Percentiles rank a stretch among this genome's conserved stretches.
Evolutionary conservation across 2,329 filamentous ascomycete species (phyloP).

Genomic region (Hymenoscyphus albidus): DNA sequence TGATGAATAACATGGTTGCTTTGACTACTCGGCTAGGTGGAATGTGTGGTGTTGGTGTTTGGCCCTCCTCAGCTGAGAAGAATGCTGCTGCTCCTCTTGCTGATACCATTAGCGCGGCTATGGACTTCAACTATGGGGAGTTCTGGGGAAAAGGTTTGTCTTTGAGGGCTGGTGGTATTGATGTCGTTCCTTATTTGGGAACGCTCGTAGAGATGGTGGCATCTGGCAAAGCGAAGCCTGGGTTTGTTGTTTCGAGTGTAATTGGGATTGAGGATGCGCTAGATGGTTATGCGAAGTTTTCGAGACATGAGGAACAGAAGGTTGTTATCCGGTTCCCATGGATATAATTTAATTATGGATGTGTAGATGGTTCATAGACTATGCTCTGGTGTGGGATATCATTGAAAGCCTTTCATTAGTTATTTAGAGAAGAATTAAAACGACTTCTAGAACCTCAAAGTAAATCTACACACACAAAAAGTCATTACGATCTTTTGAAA

Average conservation of each 20-base stretch:
- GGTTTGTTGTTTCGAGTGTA: constrained; percentile 9
- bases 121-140: background rate
- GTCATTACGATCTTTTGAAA: too few relatives aligned
- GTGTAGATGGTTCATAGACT: too few relatives aligned
- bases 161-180: background rate
- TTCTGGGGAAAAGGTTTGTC: background rate
- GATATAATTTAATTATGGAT: too few relatives aligned
- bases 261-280: constrained; percentile 1
- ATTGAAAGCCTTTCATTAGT: too few relatives aligned
- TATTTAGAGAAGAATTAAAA: too few relatives aligned
- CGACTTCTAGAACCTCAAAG: too few relatives aligned
- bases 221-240: constrained; percentile 8
- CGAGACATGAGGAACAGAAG: background rate
- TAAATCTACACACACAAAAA: too few relatives aligned
- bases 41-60: background rate
- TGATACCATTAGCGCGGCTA: background rate
- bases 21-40: background rate
- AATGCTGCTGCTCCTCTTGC: background rate
- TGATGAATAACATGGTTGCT: background rate
- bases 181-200: constrained; percentile 3
- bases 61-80: background rate
- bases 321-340: background rate
- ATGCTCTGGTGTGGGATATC: too few relatives aligned
- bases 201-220: too few relatives aligned
- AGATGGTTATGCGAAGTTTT: constrained; percentile 4